phyloP scores from a whole-genome alignment of 805 yeast genomes.

The Cyberlindnera sargentensis region DNA sequence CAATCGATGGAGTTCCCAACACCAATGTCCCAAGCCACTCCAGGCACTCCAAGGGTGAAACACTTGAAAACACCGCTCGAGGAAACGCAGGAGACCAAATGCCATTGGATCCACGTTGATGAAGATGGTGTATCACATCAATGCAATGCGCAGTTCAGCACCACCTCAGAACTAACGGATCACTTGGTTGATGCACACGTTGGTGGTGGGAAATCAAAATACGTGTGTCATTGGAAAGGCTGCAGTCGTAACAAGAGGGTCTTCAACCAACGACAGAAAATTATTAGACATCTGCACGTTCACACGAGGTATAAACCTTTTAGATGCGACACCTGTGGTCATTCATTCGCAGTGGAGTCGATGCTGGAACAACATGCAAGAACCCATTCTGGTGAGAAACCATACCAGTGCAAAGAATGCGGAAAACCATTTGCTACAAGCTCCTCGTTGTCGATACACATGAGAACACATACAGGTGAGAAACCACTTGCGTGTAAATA shows the following conservation, averaged over 20 bases:
- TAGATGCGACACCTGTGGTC: slow-evolving; percentile 61
- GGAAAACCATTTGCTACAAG: slow-evolving; percentile 76
- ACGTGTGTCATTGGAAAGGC: slow-evolving; percentile 70
- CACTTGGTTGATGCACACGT: slow-evolving; percentile 69
- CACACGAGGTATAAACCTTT: slow-evolving; percentile 85
- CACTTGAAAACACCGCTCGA: neutral
- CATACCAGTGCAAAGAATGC: slow-evolving; percentile 68
- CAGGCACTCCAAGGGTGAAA: neutral
- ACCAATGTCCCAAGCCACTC: too few relatives aligned
- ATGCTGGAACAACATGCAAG: slow-evolving; percentile 78
- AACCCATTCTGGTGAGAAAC: slow-evolving; percentile 86
- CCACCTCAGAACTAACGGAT: slow-evolving; percentile 56
- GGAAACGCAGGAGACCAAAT: slow-evolving; percentile 15
- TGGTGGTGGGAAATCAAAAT: slow-evolving; percentile 62
- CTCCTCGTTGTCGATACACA: slow-evolving; percentile 76
- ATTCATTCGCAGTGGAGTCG: slow-evolving; percentile 67
- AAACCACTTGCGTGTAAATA: slow-evolving; percentile 76
- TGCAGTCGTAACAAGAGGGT: slow-evolving; percentile 59
- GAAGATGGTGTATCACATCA: slow-evolving; percentile 3
- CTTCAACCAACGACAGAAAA: slow-evolving; percentile 80
- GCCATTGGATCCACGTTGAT: slow-evolving; percentile 16
- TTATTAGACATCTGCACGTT: slow-evolving; percentile 77
- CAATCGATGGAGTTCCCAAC: too few relatives aligned
- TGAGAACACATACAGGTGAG: slow-evolving; percentile 83
- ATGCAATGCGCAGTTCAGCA: slow-evolving; percentile 46